phyloP scores from a whole-genome alignment of 352 stramenopile genomes.

The Phytophthora cactorum region DNA sequence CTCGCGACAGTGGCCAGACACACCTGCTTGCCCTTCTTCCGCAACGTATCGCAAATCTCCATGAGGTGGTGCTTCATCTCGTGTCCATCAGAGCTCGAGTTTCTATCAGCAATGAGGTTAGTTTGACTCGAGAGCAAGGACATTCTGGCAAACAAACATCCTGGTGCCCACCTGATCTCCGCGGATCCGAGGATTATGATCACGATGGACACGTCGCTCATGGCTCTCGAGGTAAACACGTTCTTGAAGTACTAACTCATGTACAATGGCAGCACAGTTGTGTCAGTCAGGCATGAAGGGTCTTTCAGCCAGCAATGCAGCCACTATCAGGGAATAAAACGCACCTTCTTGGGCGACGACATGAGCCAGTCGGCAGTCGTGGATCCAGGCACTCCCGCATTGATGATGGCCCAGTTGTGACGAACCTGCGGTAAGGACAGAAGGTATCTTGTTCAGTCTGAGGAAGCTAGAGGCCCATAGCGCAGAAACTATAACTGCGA shows the following conservation, averaged over 20 bases:
- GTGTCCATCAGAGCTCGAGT: constrained; percentile 29
- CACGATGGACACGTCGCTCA: constrained; percentile 77
- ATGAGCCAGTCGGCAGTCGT: constrained; percentile 71
- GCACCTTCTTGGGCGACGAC: constrained; percentile 66
- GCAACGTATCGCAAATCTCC: constrained; percentile 76
- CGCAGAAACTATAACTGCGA: background rate
- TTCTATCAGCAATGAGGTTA: constrained; percentile 25
- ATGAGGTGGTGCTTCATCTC: constrained; percentile 70
- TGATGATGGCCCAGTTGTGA: constrained; percentile 84
- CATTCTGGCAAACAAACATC: background rate
- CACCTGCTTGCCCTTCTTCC: constrained; percentile 86
- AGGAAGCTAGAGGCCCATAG: background rate
- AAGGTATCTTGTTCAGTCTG: constrained; percentile 20
- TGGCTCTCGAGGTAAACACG: constrained; percentile 65
- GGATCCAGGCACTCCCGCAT: constrained; percentile 70
- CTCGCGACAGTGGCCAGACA: constrained; percentile 72
- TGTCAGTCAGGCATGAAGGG: constrained; percentile 5
- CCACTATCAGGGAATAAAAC: background rate
- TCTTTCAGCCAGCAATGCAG: background rate
- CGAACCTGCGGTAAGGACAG: constrained; percentile 53
- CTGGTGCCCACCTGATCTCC: constrained; percentile 52
- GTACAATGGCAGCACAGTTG: background rate
- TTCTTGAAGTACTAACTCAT: constrained; percentile 68
- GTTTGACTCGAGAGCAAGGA: background rate
- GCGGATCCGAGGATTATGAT: constrained; percentile 79